phyloP scores from a whole-genome alignment of 1,284 basidiomycete genomes.

The Ceratobasidium theobromae region DNA sequence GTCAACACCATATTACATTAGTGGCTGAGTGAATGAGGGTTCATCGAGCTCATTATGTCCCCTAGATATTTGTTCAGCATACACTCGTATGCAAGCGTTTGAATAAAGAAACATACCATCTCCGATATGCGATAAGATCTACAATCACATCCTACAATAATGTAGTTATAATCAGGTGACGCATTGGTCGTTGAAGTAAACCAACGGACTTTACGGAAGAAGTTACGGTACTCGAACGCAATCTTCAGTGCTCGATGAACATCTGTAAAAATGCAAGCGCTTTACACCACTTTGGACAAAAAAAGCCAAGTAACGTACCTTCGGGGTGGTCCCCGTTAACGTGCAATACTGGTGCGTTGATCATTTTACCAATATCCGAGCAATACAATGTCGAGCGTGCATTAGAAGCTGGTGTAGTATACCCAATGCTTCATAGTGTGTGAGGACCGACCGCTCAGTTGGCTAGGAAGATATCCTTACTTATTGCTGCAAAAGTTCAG shows the following conservation, averaged over 20 bases:
- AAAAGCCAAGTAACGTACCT: constrained; percentile 50
- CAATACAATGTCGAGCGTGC: constrained; percentile 85
- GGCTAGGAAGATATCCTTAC: constrained; percentile 41
- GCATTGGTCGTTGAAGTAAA: neutral
- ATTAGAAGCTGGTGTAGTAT: constrained; percentile 81
- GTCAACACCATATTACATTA: constrained; percentile 52
- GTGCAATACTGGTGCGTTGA: constrained; percentile 85
- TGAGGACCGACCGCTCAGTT: neutral
- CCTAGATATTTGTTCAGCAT: constrained; percentile 42
- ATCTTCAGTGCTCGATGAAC: constrained; percentile 76
- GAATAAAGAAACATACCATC: constrained; percentile 56
- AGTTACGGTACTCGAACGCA: constrained; percentile 79
- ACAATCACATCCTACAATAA: constrained; percentile 71
- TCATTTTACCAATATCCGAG: constrained; percentile 87
- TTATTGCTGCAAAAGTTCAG: constrained; percentile 51
- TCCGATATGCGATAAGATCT: constrained; percentile 83
- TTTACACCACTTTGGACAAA: neutral
- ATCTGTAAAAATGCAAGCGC: constrained; percentile 48
- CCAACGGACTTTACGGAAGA: constrained; percentile 67
- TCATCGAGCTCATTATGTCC: constrained; percentile 91
- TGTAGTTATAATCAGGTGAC: constrained; percentile 20
- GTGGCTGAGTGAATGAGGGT: constrained; percentile 84
- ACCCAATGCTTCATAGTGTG: constrained; percentile 66
- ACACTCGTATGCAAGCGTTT: no score
- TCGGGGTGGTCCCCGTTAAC: constrained; percentile 91